Base-by-base conservation (phyloP, 2,329 filamentous ascomycete species). In the Colletotrichum sp. region DNA sequence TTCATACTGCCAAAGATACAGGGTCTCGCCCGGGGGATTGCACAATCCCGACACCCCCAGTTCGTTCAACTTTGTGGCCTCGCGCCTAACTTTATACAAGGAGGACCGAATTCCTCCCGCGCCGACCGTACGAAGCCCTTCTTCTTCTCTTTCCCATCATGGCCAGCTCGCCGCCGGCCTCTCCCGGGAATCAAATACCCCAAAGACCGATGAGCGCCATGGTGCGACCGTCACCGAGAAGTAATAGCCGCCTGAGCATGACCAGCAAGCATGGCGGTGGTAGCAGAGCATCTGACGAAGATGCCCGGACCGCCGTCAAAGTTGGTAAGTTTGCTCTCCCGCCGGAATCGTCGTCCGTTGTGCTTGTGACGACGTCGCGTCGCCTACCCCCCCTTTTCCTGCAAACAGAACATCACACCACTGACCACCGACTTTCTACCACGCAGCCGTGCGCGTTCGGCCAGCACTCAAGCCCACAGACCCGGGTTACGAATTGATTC, bases 401-500 rank as follows among this genome's bases (percentile, higher is more conserved):
- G 36, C 21, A 36, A 21, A 60, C 63, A n/a, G 32, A 21, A 26
- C 57, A 67, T 70, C 57, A 34, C 64, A 70, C 32, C 70, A 65
- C 78, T 79, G 71, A 78, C 74, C 61, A 36, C 15, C 7, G 16
- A n/a, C 24, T 28, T 34, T 70, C 24, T 34, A 16, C 12, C 28
- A 48, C n/a, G 21, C 60, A 99, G 97, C 94, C 84, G 95, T 99
- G 81, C 96, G 97, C 83, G 94, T 99, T 65, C 95, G 97, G 80
- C 97, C 97, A 65, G 94, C 96, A 70, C 89, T 99, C 73, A 93
- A 93, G 80, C 88, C 95, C 7, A 91, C 91, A 79, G 97, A 99
- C 84, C 97, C 97, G 7, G 96, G 96, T 77, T 99, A 91, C 87
- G 97, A 99, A 78, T 92, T 99, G 78, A 97, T 99, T 74, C 97